A percentile compares a stretch with the other conserved stretches of the same genome.
Conservation (phyloP, 306 rosid genomes). For the Rosa multiflora region DNA sequence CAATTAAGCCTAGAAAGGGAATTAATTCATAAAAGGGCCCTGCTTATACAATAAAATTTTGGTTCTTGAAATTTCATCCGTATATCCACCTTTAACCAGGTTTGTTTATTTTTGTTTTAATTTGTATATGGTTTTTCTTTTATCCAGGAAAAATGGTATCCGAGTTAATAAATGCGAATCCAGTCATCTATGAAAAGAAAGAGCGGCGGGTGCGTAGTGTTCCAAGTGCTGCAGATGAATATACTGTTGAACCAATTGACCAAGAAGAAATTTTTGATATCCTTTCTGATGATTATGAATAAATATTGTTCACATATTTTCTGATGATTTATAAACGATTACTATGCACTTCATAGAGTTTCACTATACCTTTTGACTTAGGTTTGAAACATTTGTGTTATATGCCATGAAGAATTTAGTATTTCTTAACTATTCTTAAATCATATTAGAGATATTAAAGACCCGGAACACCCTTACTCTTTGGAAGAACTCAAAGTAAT, state of each 20-base stretch:
- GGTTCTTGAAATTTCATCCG: neutral
- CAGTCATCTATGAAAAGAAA: slow-evolving; percentile 75
- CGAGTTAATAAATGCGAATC: slow-evolving; percentile 78
- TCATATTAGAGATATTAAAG: slow-evolving; percentile 91
- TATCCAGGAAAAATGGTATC: slow-evolving; percentile 50
- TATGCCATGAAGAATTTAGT: neutral
- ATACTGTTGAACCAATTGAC: slow-evolving; percentile 64
- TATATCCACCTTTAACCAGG: neutral
- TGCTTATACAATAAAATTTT: neutral
- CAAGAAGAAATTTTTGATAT: slow-evolving; percentile 89
- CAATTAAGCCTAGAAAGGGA: neutral
- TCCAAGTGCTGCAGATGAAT: slow-evolving; percentile 36
- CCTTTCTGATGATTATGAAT: slow-evolving; percentile 35
- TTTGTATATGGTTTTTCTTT: neutral
- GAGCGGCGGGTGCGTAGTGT: slow-evolving; percentile 61
- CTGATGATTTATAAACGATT: too few relatives aligned
- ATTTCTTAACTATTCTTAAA: slow-evolving; percentile 64
- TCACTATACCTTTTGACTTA: neutral
- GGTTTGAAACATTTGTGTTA: neutral
- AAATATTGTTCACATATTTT: neutral
- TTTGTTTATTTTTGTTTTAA: neutral
- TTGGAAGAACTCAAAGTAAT: slow-evolving; percentile 96
- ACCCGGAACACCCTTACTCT: slow-evolving; percentile 89
- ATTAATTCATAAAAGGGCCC: too few relatives aligned
- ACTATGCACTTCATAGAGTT: neutral